These are phyloP conservation scores for Syzygium grande DNA, from an alignment of 345 rosid genomes.

Conservation along the genomic window DNA sequence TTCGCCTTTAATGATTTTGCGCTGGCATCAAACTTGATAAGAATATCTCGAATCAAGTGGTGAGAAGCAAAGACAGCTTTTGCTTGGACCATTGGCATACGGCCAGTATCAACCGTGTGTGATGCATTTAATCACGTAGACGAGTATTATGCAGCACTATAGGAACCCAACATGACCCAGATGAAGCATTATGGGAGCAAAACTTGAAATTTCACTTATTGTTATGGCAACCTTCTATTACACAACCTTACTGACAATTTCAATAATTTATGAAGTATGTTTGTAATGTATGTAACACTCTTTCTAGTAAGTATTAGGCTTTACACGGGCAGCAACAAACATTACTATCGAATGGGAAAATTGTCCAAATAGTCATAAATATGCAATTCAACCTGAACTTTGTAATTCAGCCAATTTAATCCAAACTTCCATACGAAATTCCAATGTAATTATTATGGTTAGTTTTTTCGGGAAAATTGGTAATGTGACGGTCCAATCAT, in stretches of 20 bases:
- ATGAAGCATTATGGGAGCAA: background rate
- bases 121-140: background rate
- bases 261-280: background rate
- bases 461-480: background rate
- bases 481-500: background rate
- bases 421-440: background rate
- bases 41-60: background rate
- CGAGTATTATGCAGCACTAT: background rate
- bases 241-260: background rate
- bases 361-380: background rate
- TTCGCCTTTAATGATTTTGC: background rate
- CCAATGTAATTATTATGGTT: rapidly evolving
- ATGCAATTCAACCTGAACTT: background rate
- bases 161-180: background rate
- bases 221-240: background rate
- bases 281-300: background rate
- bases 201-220: background rate
- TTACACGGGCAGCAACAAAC: background rate
- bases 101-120: background rate
- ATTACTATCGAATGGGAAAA: background rate
- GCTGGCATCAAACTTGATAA: background rate
- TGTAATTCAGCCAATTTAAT: rapidly evolving
- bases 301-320: background rate
- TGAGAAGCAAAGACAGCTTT: background rate
- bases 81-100: background rate